Percentiles rank a stretch among this genome's conserved stretches.
These are phyloP conservation scores for Macrotyloma uniflorum DNA, from an alignment of 306 rosid species.

Conservation along the genomic window DNA sequence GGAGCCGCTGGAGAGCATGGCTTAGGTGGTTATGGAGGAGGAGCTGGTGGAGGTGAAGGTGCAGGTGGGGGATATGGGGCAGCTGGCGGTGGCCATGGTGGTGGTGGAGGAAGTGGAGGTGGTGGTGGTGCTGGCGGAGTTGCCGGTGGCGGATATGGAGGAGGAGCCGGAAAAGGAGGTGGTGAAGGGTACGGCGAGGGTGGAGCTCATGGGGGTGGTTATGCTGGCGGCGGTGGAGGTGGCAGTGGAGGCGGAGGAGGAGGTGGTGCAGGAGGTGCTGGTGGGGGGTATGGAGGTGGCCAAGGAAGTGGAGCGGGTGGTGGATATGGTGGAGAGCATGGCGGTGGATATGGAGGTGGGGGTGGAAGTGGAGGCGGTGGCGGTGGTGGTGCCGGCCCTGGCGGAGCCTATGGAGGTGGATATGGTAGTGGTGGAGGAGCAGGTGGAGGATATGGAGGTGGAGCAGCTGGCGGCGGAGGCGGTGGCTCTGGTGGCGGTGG, in stretches of 20 bases:
- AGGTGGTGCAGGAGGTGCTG: slow-evolving; percentile 37
- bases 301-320: slow-evolving; percentile 20
- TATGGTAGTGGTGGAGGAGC: neutral
- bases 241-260: slow-evolving; percentile 40
- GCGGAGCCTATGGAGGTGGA: neutral
- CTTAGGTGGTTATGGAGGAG: slow-evolving; percentile 47
- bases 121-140: slow-evolving; percentile 44
- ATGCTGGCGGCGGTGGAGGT: slow-evolving; percentile 43
- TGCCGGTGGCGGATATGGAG: slow-evolving; percentile 46
- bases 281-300: slow-evolving; percentile 42
- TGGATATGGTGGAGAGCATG: slow-evolving; percentile 2
- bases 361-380: slow-evolving; percentile 13
- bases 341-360: slow-evolving; percentile 52
- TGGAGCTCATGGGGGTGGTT: slow-evolving; percentile 28
- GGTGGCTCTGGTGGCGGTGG: neutral
- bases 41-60: slow-evolving; percentile 54
- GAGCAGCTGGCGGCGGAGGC: neutral
- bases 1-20: slow-evolving; percentile 46
- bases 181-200: slow-evolving; percentile 48
- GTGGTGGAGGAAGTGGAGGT: slow-evolving; percentile 41
- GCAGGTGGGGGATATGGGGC: slow-evolving; percentile 48
- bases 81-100: slow-evolving; percentile 36
- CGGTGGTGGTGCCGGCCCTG: neutral
- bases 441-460: slow-evolving; percentile 2
- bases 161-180: slow-evolving; percentile 48